Evolutionary conservation across 257 asterid species (phyloP).

Genomic region (Verbascum thapsus): DNA sequence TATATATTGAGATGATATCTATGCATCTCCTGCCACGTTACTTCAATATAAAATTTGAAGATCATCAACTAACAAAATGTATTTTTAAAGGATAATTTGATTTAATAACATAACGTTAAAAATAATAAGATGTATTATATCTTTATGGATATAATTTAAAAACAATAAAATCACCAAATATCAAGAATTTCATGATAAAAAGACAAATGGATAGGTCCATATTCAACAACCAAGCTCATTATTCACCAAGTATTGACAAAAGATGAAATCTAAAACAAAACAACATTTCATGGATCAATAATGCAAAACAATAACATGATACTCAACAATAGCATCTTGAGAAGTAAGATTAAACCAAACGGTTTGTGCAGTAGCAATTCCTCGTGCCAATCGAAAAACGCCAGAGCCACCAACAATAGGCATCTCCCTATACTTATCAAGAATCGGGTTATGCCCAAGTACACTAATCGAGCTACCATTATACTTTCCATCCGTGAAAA

Average conservation of each 20-base stretch:
- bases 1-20: no score
- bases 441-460: constrained; percentile 38
- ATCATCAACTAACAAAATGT: no score
- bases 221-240: no score
- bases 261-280: neutral
- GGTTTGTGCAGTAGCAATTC: constrained; percentile 40
- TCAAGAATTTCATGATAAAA: no score
- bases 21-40: no score
- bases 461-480: constrained; percentile 50
- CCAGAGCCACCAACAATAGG: constrained; percentile 57
- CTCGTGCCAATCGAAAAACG: constrained; percentile 51
- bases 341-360: constrained; percentile 3
- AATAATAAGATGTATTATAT: no score
- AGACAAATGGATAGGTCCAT: no score
- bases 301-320: constrained; percentile 37
- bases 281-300: neutral
- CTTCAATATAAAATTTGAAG: no score
- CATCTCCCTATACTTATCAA: constrained; percentile 42
- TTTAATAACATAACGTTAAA: no score
- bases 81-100: no score
- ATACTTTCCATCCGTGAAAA: constrained; percentile 36
- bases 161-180: no score
- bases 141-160: no score
- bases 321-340: constrained; percentile 47
- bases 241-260: neutral